These are phyloP conservation scores for Batrachochytrium dendrobatidis DNA, from an alignment of 371 early-diverging fungal genomes.

Conservation along the genomic window DNA sequence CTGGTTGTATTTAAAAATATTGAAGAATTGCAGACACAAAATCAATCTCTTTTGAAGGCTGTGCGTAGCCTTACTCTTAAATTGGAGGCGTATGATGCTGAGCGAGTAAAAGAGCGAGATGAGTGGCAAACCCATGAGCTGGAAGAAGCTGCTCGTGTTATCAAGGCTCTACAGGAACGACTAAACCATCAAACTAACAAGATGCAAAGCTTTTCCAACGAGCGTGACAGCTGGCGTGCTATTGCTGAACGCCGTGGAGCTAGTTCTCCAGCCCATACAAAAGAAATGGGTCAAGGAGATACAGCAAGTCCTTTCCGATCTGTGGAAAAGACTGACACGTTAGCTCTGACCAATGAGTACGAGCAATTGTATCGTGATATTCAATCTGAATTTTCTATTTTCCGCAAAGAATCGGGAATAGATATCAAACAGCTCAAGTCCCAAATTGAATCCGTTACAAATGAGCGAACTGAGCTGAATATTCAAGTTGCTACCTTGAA, in stretches of 20 bases:
- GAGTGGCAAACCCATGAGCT: conserved; percentile 13
- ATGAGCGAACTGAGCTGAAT: conserved; percentile 35
- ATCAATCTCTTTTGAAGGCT: conserved; percentile 22
- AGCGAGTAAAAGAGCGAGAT: not conserved
- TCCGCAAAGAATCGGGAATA: conserved; percentile 42
- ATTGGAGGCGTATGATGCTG: conserved; percentile 17
- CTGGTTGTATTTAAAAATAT: conserved; percentile 30
- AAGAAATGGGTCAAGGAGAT: not conserved
- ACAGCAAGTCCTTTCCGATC: not conserved
- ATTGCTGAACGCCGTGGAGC: conserved; percentile 21
- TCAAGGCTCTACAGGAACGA: conserved; percentile 25
- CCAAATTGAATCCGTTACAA: conserved; percentile 21
- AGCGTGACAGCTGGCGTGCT: conserved; percentile 29
- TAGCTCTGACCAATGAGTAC: conserved; percentile 8
- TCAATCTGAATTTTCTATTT: conserved; percentile 50
- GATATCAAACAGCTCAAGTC: conserved; percentile 44
- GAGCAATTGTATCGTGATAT: conserved; percentile 22
- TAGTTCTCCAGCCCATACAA: not conserved
- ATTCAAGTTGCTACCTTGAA: conserved; percentile 26
- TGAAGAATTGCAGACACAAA: conserved; percentile 18
- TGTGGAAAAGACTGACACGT: too few relatives aligned
- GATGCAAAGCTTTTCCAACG: conserved; percentile 18
- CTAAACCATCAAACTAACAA: conserved; percentile 13
- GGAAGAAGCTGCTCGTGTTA: conserved; percentile 10
- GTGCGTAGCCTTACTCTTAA: conserved; percentile 19